A percentile compares a stretch with the other conserved stretches of the same genome.
These are phyloP conservation scores for Geum urbanum DNA, from an alignment of 306 rosid genomes.

Conservation along the genomic window DNA sequence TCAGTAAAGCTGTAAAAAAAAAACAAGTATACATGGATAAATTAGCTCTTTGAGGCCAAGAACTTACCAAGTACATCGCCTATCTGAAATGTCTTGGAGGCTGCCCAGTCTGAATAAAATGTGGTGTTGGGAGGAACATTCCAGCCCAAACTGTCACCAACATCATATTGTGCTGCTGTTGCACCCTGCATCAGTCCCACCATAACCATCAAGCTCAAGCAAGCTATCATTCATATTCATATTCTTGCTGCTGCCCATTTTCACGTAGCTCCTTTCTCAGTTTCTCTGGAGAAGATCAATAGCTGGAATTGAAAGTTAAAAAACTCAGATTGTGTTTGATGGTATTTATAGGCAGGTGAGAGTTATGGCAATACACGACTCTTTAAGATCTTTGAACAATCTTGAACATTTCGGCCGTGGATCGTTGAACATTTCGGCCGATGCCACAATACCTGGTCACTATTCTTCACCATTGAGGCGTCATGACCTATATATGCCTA, in stretches of 20 bases:
- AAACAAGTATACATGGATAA: no score
- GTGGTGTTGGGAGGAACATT: slow-evolving; percentile 21
- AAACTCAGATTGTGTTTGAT: background rate
- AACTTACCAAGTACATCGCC: slow-evolving; percentile 16
- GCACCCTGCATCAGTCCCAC: slow-evolving; percentile 11
- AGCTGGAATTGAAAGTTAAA: background rate
- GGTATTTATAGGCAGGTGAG: background rate
- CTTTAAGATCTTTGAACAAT: background rate
- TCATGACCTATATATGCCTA: no score
- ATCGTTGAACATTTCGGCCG: no score
- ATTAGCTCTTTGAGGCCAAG: no score
- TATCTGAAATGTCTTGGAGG: slow-evolving; percentile 8
- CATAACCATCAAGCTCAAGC: slow-evolving; percentile 8
- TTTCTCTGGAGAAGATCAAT: background rate
- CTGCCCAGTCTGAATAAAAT: slow-evolving; percentile 28
- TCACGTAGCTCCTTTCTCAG: background rate
- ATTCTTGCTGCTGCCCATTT: background rate
- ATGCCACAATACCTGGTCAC: no score
- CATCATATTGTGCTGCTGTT: slow-evolving; percentile 7
- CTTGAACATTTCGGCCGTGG: background rate
- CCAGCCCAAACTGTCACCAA: slow-evolving; percentile 32
- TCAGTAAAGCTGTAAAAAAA: no score
- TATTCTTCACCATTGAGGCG: no score
- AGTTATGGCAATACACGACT: background rate
- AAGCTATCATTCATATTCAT: slow-evolving; percentile 5